Percentiles rank a stretch among this genome's conserved stretches.
These are phyloP conservation scores for Posidonia australis DNA, from an alignment of 106 monocot species.

Conservation along the genomic window DNA sequence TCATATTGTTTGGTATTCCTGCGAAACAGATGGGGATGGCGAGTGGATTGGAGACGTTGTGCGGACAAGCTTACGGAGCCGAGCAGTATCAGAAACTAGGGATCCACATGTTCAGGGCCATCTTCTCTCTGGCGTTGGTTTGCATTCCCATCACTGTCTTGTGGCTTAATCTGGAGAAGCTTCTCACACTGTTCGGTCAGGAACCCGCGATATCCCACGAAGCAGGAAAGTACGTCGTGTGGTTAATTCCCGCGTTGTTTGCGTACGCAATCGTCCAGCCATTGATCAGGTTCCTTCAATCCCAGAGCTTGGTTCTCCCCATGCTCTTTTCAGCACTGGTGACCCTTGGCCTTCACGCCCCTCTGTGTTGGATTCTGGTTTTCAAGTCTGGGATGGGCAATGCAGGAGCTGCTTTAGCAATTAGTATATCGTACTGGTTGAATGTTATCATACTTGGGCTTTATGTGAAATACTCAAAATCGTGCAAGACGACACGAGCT, in stretches of 20 bases:
- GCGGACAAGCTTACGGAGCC: constrained; percentile 59
- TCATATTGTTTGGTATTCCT: no score
- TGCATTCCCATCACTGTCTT: constrained; percentile 35
- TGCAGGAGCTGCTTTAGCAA: constrained; percentile 62
- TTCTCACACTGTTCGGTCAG: constrained; percentile 20
- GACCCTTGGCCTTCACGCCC: constrained; percentile 26
- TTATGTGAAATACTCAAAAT: constrained; percentile 46
- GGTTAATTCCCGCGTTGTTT: constrained; percentile 28
- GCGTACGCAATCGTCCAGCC: constrained; percentile 21
- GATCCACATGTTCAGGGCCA: constrained; percentile 33
- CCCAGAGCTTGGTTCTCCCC: constrained; percentile 30
- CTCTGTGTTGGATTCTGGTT: constrained; percentile 65
- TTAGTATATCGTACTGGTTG: constrained; percentile 57
- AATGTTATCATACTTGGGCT: constrained; percentile 49
- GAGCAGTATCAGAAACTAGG: constrained; percentile 39
- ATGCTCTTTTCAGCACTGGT: constrained; percentile 12
- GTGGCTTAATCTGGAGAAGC: constrained; percentile 22
- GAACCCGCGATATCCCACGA: constrained; percentile 23
- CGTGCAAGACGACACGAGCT: constrained; percentile 44
- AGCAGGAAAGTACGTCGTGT: constrained; percentile 18
- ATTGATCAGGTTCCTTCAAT: constrained; percentile 29
- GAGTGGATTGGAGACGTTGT: constrained; percentile 41
- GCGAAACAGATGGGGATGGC: constrained; percentile 42
- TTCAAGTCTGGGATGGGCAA: constrained; percentile 48
- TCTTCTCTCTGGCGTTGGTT: constrained; percentile 30